Base-by-base conservation (phyloP, 2,329 filamentous ascomycete species). In the Waltergamsia citrina region DNA sequence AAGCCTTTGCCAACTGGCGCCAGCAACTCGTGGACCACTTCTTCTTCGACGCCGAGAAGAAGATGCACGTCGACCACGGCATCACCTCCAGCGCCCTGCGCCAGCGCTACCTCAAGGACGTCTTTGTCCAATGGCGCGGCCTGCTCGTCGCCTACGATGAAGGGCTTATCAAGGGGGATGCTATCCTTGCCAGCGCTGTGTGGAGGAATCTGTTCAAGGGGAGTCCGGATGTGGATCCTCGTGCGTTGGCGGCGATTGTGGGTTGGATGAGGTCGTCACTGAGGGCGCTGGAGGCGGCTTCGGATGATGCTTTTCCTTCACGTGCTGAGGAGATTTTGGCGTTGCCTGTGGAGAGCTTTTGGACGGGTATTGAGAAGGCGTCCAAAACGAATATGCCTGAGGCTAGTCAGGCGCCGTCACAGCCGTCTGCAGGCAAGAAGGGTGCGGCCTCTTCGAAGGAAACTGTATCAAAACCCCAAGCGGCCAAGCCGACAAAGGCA, bases 151-250 rank as follows among this genome's bases (percentile, higher is more conserved):
- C 86, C 2, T 92, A 88, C 54, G 85, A 93, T 53, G 85, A 92
- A 62, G 85, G 83, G 0, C 53, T 93, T 29, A 67, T 78, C 44
- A 80, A 78, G 55, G 81, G 82, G 8, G 85, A 93, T 53, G 79
- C 83, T 11, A 74, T 85, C 36, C 67, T 92, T 11, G 85, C 81
- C 4, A 70, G 82, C 27, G 92, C 92, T 7, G 67, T 98, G 31
- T 98, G 92, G 92, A 73, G 92, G 50, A 96, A 96, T 58, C 53
- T 98, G 36, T 94, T 86, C 68, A 87, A 90, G 62, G 85, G 75
- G 16, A 57, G 61, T 31, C 60, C 65, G 19, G 65, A 72, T 39
- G 60, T 65, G 12, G 70, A 77, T 41, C 55, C 66, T 23, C 56
- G 69, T 34, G 46, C 54, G 19, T 53, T 77, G 32, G 65, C 71